These are phyloP conservation scores for Hyphopichia wangnamkhiaoensis DNA, from an alignment of 1,139 yeast species.

Conservation along the genomic window DNA sequence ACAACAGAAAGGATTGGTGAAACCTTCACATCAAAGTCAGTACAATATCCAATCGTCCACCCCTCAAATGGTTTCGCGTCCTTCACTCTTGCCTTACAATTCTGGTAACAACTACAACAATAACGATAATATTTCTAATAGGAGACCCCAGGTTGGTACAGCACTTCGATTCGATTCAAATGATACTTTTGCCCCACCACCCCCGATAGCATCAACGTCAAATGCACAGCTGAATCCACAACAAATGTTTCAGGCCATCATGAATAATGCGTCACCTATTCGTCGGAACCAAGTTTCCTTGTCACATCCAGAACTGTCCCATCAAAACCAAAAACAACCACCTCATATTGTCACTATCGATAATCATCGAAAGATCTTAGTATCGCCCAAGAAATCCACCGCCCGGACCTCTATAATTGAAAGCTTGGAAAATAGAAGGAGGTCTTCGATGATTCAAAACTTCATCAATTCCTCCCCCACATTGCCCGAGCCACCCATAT, in stretches of 20 bases:
- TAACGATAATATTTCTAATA: neutral
- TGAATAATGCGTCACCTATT: conserved; percentile 14
- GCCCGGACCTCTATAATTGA: conserved; percentile 24
- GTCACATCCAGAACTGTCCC: neutral
- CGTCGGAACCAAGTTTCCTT: neutral
- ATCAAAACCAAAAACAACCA: conserved; percentile 24
- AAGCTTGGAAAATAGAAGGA: conserved; percentile 19
- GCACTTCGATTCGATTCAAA: conserved; percentile 21
- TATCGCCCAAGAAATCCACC: conserved; percentile 32
- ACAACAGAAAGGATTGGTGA: conserved; percentile 16
- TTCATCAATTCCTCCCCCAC: conserved; percentile 54
- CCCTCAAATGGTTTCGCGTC: conserved; percentile 30
- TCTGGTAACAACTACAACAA: conserved; percentile 1
- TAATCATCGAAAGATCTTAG: conserved; percentile 34
- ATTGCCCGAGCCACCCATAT: conserved; percentile 48
- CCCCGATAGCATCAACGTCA: conserved; percentile 18
- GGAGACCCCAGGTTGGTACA: conserved; percentile 1
- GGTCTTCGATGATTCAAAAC: conserved; percentile 45
- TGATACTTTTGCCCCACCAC: conserved; percentile 28
- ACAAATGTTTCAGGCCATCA: conserved; percentile 6
- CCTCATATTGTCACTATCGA: conserved; percentile 17
- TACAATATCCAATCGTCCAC: conserved; percentile 31
- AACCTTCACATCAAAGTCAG: conserved; percentile 14
- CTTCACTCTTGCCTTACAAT: conserved; percentile 8
- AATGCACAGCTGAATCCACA: conserved; percentile 5